Conservation (phyloP, 306 rosid genomes). For the Trifolium dubium region DNA sequence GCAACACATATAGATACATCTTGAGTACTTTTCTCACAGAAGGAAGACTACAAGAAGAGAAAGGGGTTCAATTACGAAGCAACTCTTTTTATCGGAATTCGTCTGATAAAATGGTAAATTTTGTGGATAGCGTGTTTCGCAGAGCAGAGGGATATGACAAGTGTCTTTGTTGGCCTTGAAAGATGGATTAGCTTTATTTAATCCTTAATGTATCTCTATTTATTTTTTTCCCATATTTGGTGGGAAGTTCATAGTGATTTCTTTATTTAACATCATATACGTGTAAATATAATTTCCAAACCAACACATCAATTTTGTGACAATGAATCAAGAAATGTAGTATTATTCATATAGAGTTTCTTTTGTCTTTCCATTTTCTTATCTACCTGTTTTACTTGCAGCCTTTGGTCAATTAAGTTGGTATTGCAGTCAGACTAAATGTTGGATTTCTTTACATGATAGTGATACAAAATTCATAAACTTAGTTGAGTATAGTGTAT, state of each 20-base stretch:
- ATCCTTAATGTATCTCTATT: slow-evolving; percentile 33
- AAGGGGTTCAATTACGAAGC: slow-evolving; percentile 30
- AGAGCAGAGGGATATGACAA: slow-evolving; percentile 19
- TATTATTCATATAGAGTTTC: slow-evolving; percentile 37
- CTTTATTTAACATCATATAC: slow-evolving; percentile 44
- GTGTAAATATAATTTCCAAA: slow-evolving; percentile 57
- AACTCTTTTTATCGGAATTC: slow-evolving; percentile 30
- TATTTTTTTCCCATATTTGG: slow-evolving; percentile 36
- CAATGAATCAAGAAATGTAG: slow-evolving; percentile 24
- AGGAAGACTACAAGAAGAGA: slow-evolving; percentile 22
- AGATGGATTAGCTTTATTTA: slow-evolving; percentile 21
- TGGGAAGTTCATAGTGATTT: slow-evolving; percentile 44
- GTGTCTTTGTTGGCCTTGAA: slow-evolving; percentile 22
- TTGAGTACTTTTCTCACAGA: slow-evolving; percentile 27
- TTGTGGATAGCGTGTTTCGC: slow-evolving; percentile 30
- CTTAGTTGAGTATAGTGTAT: background rate
- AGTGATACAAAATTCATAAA: background rate
- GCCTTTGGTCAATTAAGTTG: slow-evolving; percentile 47
- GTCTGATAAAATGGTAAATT: slow-evolving; percentile 41
- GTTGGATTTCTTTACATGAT: background rate
- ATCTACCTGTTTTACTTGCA: slow-evolving; percentile 44
- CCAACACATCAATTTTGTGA: slow-evolving; percentile 55
- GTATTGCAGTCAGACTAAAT: slow-evolving; percentile 9
- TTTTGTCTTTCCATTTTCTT: slow-evolving; percentile 36
- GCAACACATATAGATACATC: slow-evolving; percentile 35